Conservation (phyloP, 768 basidiomycete species). For the Cantharellus cinnabarinus region DNA sequence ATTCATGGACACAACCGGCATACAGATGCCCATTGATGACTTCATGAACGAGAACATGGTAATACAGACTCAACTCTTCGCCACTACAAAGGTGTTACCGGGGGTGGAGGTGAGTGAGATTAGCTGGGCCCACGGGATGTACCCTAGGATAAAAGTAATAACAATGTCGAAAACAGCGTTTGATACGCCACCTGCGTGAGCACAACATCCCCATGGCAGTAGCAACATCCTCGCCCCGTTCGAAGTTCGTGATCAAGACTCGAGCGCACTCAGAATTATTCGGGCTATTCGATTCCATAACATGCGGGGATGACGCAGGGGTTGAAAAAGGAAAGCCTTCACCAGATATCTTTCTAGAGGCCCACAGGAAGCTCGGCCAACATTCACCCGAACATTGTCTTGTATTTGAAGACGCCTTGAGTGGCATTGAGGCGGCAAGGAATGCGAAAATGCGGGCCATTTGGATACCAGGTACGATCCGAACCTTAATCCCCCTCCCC, state of each 20-base stretch:
- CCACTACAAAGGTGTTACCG: background rate
- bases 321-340: background rate
- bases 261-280: background rate
- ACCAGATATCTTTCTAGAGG: background rate
- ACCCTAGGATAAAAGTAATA: background rate
- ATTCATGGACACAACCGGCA: background rate
- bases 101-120: background rate
- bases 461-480: background rate
- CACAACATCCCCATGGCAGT: background rate
- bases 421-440: background rate
- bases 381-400: background rate
- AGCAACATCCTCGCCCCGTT: background rate
- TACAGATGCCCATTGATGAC: background rate
- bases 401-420: conserved; percentile 1
- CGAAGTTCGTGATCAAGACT: background rate
- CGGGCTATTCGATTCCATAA: background rate
- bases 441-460: background rate
- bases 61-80: background rate
- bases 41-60: background rate
- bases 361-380: background rate
- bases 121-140: background rate
- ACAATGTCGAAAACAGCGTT: background rate
- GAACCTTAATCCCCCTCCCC: background rate
- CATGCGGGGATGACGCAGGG: background rate
- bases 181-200: background rate